These are phyloP conservation scores for Zygosaccharomyces pseudobailii DNA, from an alignment of 1,139 yeast genomes.

Conservation along the genomic window DNA sequence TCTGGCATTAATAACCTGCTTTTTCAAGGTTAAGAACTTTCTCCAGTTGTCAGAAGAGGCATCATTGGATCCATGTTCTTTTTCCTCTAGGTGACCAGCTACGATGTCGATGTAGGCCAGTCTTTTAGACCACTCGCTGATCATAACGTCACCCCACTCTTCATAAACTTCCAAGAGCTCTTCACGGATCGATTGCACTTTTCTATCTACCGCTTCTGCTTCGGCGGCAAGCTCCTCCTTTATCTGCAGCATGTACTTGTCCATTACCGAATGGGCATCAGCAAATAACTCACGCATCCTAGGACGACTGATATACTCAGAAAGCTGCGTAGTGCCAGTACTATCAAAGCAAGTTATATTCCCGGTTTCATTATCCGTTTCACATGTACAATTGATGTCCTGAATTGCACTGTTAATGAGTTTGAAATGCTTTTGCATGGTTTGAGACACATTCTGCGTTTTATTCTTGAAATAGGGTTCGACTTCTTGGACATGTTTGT, in stretches of 20 bases:
- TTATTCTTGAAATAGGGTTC: slow-evolving; percentile 39
- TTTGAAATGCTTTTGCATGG: slow-evolving; percentile 43
- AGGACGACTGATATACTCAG: slow-evolving; percentile 48
- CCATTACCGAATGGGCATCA: slow-evolving; percentile 36
- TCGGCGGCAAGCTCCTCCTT: slow-evolving; percentile 36
- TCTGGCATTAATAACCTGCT: slow-evolving; percentile 35
- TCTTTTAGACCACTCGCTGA: slow-evolving; percentile 48
- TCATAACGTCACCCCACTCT: slow-evolving; percentile 64
- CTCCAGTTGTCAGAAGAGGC: slow-evolving; percentile 27
- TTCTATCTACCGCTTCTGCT: slow-evolving; percentile 38
- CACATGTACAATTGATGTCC: slow-evolving; percentile 47
- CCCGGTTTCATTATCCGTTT: slow-evolving; percentile 41
- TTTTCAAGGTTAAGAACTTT: slow-evolving; percentile 26
- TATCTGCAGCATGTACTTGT: slow-evolving; percentile 38
- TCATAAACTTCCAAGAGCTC: slow-evolving; percentile 61
- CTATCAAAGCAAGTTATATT: slow-evolving; percentile 36
- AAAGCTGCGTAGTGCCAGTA: slow-evolving; percentile 33
- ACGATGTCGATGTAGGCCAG: slow-evolving; percentile 33
- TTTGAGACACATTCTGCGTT: slow-evolving; percentile 42
- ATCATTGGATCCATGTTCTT: slow-evolving; percentile 10
- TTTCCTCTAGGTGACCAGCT: slow-evolving; percentile 19
- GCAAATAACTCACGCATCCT: slow-evolving; percentile 48
- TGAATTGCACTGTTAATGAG: slow-evolving; percentile 43
- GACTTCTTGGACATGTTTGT: slow-evolving; percentile 35
- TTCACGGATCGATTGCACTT: slow-evolving; percentile 46